Base-by-base conservation (phyloP, 305 asterid genomes). In the Fraxinus platypoda region DNA sequence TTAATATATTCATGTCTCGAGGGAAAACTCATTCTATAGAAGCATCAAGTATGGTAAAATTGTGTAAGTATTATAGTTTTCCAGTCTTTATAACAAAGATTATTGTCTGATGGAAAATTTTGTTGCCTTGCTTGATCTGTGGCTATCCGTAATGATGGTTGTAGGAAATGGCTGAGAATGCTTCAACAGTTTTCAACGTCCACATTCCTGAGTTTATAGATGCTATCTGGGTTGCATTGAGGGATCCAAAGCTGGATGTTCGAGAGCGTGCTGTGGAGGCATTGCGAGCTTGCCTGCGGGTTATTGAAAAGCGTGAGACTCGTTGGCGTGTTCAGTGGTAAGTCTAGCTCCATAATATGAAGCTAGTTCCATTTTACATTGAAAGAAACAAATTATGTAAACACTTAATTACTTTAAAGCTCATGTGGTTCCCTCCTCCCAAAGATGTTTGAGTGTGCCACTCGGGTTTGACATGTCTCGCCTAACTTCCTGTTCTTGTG, bases 311-410 rank as follows among this genome's bases (percentile, higher is more conserved):
- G 88, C 99, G 99, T 7, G 98, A 96, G 88, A 96, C 99, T 2
- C 93, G 99, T 75, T 96, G 99, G 99, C 99, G 99, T 82, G 99
- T 96, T 70, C 98, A 96, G 87, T 96, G 99, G 99, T 95, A 88
- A 86, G 93, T 80, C 79, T 74, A 81, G 46, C 35, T 77, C 79
- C 30, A 46, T n/a, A 54, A 52, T 54, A 54, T 54, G 66, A n/a
- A 54, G 52, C 28, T 30, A 28, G 21, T 28, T 68, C 74, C 26
- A 12, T 28, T 30, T 28, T 12, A 12, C 74, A 5, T 68, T 28
- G 37, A 13, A 68, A 68, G 19, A 26, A 68, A 68, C 23, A 28
- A 28, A 4, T 26, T 28, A 68, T 68, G 21, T 13, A 2, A 28
- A 26, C 21, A 26, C 0, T 8, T 66, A 12, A 25, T 12, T 15